Conservation (phyloP, 495 filamentous ascomycete species). For the Aspergillus steynii region DNA sequence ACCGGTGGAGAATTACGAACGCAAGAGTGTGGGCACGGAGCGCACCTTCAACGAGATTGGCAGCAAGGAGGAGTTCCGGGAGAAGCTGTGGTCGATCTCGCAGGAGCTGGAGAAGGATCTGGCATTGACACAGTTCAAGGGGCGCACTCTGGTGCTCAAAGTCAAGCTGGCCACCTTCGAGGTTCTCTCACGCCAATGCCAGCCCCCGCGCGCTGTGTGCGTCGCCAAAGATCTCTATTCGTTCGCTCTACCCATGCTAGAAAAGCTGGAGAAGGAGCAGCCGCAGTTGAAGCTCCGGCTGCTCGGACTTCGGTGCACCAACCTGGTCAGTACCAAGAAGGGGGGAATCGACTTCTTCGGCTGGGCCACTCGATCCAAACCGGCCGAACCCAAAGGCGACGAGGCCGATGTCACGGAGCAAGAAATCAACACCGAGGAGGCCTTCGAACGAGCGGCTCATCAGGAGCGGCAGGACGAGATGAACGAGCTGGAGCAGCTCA, state of each 20-base stretch:
- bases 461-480: conserved; percentile 67
- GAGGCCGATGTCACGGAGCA: conserved; percentile 43
- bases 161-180: conserved; percentile 94
- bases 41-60: conserved; percentile 84
- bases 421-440: conserved; percentile 68
- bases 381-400: neutral
- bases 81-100: conserved; percentile 75
- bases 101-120: conserved; percentile 91
- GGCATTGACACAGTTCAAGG: conserved; percentile 75
- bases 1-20: conserved; percentile 85
- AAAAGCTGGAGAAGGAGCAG: conserved; percentile 83
- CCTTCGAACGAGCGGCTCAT: conserved; percentile 64
- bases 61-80: conserved; percentile 64
- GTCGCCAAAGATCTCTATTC: conserved; percentile 81
- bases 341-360: conserved; percentile 80
- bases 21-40: conserved; percentile 94
- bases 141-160: conserved; percentile 86
- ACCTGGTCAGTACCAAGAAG: conserved; percentile 83
- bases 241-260: conserved; percentile 78
- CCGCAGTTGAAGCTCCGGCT: conserved; percentile 78
- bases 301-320: conserved; percentile 85
- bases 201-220: conserved; percentile 69
- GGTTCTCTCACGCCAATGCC: conserved; percentile 78
- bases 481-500: conserved; percentile 61
- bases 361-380: conserved; percentile 29